phyloP scores from a whole-genome alignment of 225 moss, liverwort and hornwort species.

The Anthoceros angustus region DNA sequence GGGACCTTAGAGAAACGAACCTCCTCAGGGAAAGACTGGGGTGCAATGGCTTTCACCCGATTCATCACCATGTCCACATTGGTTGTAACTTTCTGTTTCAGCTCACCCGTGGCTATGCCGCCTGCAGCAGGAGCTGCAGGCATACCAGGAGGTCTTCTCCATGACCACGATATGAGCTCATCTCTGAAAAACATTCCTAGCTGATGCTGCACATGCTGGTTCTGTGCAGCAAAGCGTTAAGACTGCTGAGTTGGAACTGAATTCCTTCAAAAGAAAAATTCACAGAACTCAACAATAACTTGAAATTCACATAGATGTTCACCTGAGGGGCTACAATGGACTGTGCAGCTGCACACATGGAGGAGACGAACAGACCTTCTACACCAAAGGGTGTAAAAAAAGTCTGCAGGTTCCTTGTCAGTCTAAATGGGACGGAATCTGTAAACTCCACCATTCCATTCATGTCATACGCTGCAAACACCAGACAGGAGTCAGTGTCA shows the following conservation, averaged over 20 bases:
- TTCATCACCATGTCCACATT: slow-evolving; percentile 85
- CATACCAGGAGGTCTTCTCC: slow-evolving; percentile 75
- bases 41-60: slow-evolving; percentile 71
- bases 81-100: slow-evolving; percentile 73
- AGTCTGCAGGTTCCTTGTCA: slow-evolving; percentile 90
- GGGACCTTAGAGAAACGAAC: slow-evolving; percentile 11
- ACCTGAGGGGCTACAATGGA: slow-evolving; percentile 95
- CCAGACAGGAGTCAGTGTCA: not conserved
- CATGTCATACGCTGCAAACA: slow-evolving; percentile 74
- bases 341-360: slow-evolving; percentile 96
- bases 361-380: slow-evolving; percentile 92
- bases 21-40: slow-evolving; percentile 93
- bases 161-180: slow-evolving; percentile 99
- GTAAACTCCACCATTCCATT: slow-evolving; percentile 95
- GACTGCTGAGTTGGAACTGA: not conserved
- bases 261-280: not conserved
- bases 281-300: not conserved
- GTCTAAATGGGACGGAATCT: slow-evolving; percentile 89
- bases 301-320: not conserved
- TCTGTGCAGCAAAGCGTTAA: slow-evolving; percentile 21
- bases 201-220: slow-evolving; percentile 94
- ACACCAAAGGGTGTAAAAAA: slow-evolving; percentile 99
- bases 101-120: slow-evolving; percentile 69
- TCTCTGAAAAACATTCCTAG: slow-evolving; percentile 99
- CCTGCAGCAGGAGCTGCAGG: slow-evolving; percentile 51